Conservation (phyloP, 805 yeast species). For the Spathaspora boniae region DNA sequence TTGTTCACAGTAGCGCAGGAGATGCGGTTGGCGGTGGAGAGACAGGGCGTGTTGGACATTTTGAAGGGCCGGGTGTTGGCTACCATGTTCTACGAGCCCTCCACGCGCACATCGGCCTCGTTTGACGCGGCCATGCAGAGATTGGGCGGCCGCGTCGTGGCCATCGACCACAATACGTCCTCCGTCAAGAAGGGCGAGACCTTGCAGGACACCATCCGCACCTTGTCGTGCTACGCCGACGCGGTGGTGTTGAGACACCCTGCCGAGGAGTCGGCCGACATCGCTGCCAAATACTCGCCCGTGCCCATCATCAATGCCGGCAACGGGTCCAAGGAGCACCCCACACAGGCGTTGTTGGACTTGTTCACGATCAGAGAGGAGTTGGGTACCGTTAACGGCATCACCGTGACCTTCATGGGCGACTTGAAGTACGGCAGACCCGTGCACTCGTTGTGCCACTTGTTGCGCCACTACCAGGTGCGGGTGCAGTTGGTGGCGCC, state of each 20-base stretch:
- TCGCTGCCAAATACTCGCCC: slow-evolving; percentile 95
- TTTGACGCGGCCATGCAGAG: slow-evolving; percentile 99
- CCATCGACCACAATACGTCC: slow-evolving; percentile 81
- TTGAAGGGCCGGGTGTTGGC: slow-evolving; percentile 88
- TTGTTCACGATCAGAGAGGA: slow-evolving; percentile 98
- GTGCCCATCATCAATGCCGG: slow-evolving; percentile 98
- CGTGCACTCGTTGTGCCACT: slow-evolving; percentile 90
- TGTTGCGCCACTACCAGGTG: slow-evolving; percentile 89
- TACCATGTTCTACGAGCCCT: slow-evolving; percentile 97
- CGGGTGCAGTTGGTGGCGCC: slow-evolving; percentile 91
- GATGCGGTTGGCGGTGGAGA: slow-evolving; percentile 93
- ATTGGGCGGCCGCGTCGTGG: slow-evolving; percentile 94
- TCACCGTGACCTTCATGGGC: slow-evolving; percentile 98
- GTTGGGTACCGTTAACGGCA: slow-evolving; percentile 96
- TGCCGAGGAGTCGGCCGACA: slow-evolving; percentile 82
- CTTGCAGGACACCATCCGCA: slow-evolving; percentile 91
- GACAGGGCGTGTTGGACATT: slow-evolving; percentile 90
- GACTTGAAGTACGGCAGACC: slow-evolving; percentile 98
- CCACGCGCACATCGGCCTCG: slow-evolving; percentile 94
- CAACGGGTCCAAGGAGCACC: slow-evolving; percentile 97
- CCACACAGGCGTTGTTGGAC: slow-evolving; percentile 97
- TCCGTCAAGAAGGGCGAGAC: slow-evolving; percentile 98
- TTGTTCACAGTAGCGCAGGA: slow-evolving; percentile 97
- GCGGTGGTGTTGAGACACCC: slow-evolving; percentile 98
- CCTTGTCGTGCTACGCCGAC: slow-evolving; percentile 93